A percentile compares a stretch with the other conserved stretches of the same genome.
These are phyloP conservation scores for Myochromella boudieri DNA, from an alignment of 768 basidiomycete species.

Conservation along the genomic window DNA sequence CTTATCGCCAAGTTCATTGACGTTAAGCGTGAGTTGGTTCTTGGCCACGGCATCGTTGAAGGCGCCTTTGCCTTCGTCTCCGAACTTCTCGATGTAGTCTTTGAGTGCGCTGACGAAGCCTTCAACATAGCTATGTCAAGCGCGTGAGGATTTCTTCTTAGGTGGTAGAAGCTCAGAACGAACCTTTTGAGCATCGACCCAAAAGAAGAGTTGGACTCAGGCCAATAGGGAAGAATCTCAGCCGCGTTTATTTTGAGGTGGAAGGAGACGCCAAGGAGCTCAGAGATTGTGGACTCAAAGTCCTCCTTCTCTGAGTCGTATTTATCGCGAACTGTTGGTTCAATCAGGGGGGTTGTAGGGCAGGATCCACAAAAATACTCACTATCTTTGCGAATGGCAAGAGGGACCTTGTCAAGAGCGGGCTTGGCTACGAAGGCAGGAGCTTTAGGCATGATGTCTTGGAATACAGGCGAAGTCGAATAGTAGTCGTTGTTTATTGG, in stretches of 20 bases:
- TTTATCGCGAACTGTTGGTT: constrained; percentile 35
- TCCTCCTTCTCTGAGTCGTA: constrained; percentile 35
- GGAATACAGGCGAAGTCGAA: no score
- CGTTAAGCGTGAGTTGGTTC: constrained; percentile 31
- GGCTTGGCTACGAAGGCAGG: constrained; percentile 18
- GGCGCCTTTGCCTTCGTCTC: constrained; percentile 33
- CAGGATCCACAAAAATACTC: background rate
- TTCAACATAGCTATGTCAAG: constrained; percentile 30
- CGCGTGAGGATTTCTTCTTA: no score
- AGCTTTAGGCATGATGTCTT: constrained; percentile 19
- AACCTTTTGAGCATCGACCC: constrained; percentile 27
- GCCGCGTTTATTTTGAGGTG: constrained; percentile 34
- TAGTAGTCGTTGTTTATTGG: no score
- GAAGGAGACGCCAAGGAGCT: constrained; percentile 26
- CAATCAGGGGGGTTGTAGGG: background rate
- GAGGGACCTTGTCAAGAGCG: constrained; percentile 21
- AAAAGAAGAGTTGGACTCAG: constrained; percentile 20
- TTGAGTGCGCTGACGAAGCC: constrained; percentile 33
- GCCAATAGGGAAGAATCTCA: constrained; percentile 33
- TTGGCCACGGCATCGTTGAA: constrained; percentile 38
- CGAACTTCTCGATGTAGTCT: constrained; percentile 28
- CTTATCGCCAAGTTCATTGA: constrained; percentile 31
- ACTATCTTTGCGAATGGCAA: constrained; percentile 23
- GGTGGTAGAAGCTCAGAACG: background rate
- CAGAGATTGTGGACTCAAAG: constrained; percentile 30